These are phyloP conservation scores for Crithidia fasciculata DNA, from an alignment of 208 protist species.

Conservation along the genomic window DNA sequence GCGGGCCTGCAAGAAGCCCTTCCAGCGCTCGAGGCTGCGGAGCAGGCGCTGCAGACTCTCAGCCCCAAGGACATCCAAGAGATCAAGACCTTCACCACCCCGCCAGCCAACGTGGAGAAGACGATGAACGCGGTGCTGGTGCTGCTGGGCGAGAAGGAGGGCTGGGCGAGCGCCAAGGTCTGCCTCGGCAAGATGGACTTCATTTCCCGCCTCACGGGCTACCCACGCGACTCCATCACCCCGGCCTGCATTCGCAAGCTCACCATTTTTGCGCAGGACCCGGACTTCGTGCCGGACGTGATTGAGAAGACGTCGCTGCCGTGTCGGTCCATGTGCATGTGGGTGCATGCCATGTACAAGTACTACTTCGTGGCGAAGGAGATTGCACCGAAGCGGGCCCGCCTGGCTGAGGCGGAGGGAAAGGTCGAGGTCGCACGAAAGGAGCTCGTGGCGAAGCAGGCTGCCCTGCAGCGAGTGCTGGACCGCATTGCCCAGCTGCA, in stretches of 20 bases:
- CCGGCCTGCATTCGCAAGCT: constrained; percentile 86
- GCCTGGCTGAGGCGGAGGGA: constrained; percentile 74
- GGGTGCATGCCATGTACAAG: constrained; percentile 94
- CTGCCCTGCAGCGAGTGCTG: constrained; percentile 74
- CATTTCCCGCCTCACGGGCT: constrained; percentile 82
- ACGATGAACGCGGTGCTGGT: constrained; percentile 95
- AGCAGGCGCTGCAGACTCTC: constrained; percentile 91
- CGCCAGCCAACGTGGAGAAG: constrained; percentile 90
- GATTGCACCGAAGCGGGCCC: constrained; percentile 87
- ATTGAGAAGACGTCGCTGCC: constrained; percentile 94
- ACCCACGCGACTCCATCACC: constrained; percentile 91
- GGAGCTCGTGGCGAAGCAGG: constrained; percentile 72
- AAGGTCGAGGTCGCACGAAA: constrained; percentile 74
- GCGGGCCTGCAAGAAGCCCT: constrained; percentile 94
- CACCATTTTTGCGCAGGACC: constrained; percentile 90
- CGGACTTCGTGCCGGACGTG: constrained; percentile 91
- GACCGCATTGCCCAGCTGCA: constrained; percentile 77
- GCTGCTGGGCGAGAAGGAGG: constrained; percentile 91
- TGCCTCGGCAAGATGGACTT: constrained; percentile 92
- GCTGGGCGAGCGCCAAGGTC: constrained; percentile 91
- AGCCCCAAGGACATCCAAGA: constrained; percentile 93
- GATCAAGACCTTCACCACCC: constrained; percentile 93
- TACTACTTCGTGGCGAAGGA: constrained; percentile 94
- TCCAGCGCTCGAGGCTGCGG: constrained; percentile 91
- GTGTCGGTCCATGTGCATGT: constrained; percentile 95